Evolutionary conservation across 768 basidiomycete genomes (phyloP).

Genomic region (Kwoniella newhampshirensis): DNA sequence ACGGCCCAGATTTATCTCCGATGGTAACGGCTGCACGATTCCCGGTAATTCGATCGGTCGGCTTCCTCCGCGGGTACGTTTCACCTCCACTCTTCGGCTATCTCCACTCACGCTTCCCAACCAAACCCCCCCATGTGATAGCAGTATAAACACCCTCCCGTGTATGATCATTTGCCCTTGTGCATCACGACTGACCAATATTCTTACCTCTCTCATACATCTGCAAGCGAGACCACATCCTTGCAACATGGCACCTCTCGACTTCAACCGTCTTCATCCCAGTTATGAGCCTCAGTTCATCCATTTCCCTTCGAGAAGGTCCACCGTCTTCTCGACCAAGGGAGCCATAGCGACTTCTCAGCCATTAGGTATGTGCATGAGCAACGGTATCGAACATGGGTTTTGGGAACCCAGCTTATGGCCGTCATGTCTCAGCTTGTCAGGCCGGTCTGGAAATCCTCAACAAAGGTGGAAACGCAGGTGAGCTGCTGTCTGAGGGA

Average conservation of each 20-base stretch:
- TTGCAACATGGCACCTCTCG: constrained; percentile 52
- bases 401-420: too few relatives aligned
- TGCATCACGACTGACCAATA: too few relatives aligned
- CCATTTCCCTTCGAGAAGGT: constrained; percentile 78
- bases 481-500: constrained; percentile 56
- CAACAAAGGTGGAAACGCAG: constrained; percentile 91
- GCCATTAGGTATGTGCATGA: constrained; percentile 57
- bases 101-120: constrained; percentile 1
- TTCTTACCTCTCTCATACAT: too few relatives aligned
- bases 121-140: too few relatives aligned
- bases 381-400: too few relatives aligned
- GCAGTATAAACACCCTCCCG: too few relatives aligned
- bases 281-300: constrained; percentile 64
- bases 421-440: constrained; percentile 77
- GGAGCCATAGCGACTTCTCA: constrained; percentile 87
- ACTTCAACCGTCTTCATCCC: constrained; percentile 66
- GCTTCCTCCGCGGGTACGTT: background rate
- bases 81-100: background rate
- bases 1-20: constrained; percentile 2
- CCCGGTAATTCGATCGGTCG: background rate
- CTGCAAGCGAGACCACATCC: too few relatives aligned
- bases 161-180: too few relatives aligned
- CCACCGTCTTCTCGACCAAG: constrained; percentile 80
- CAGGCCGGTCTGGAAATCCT: constrained; percentile 91
- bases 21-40: background rate